Evolutionary conservation across 495 filamentous ascomycete species (phyloP), one percentile per base, ranked within the genome.

Genomic region (Xylaria longipes): DNA sequence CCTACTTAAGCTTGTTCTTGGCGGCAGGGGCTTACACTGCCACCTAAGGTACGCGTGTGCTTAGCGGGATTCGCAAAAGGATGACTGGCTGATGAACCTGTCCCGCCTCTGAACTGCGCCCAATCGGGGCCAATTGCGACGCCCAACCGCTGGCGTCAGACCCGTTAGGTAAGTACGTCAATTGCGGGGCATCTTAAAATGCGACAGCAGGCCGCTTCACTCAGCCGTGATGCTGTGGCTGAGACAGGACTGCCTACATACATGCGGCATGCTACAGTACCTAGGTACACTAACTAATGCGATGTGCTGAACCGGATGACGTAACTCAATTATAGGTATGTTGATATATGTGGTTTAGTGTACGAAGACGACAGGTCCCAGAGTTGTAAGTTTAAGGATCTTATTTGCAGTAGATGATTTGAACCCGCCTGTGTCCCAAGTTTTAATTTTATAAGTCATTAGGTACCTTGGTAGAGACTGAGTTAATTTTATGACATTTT

Each of bases 161-260:
- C 33, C 20, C 20, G 9, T 25, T 25, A 14, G 3, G 17, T 39
- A 61, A 20, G 33, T 61, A 63, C 35, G 20, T 56, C 37, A 45
- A 46, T 65, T 48, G 41, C 62, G 62, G 62, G 62, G 62, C 62
- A 45, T 8, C 8, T 46, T n/a, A 31, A 27, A 7, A 9, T 17
- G 27, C 52, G 27, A 56, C 46, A 0, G 46, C 37, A 39, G 5
- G 4, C 7, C 11, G 37, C 37, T 6, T 39, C 37, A 48, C 45
- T 48, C 31, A 60, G 56, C 35, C 37, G 58, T 48, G 61, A 48
- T 64, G 61, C 11, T 27, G 61, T 64, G 61, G 61, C 61, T 64
- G 61, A 64, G 41, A 46, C 41, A 1, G 22, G 6, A 41, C 9
- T 11, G 1, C 17, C 7, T 20, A 41, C 11, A 5, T 43, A 3